phyloP scores from a whole-genome alignment of 768 basidiomycete genomes.

The Suillus hirtellus region DNA sequence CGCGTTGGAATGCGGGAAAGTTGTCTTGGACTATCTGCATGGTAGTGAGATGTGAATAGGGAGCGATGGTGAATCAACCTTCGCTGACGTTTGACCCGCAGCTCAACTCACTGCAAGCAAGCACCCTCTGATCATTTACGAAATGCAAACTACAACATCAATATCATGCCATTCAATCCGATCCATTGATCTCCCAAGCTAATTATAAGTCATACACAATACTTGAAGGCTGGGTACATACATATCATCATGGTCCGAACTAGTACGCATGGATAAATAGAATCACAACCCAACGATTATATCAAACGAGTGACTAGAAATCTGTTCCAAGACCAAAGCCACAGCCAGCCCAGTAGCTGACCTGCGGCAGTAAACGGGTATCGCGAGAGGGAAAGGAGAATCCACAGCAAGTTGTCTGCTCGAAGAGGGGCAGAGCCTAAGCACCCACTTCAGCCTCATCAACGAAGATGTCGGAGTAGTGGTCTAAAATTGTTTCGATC shows the following conservation, averaged over 20 bases:
- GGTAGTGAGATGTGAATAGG: background rate
- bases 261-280: constrained; percentile 24
- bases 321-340: background rate
- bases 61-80: background rate
- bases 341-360: background rate
- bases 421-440: constrained; percentile 15
- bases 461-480: constrained; percentile 96
- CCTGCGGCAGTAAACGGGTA: constrained; percentile 23
- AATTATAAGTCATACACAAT: constrained; percentile 12
- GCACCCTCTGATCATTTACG: background rate
- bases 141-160: background rate
- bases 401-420: constrained; percentile 16
- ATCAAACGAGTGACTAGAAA: constrained; percentile 9
- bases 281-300: constrained; percentile 9
- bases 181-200: background rate
- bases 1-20: background rate
- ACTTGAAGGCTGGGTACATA: constrained; percentile 21
- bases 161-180: background rate
- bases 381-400: constrained; percentile 26
- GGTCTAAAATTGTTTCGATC: constrained; percentile 91
- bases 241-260: constrained; percentile 18
- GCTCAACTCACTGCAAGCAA: background rate
- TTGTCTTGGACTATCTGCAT: background rate
- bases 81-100: background rate
- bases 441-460: constrained; percentile 66